Percentiles rank a stretch among this genome's conserved stretches.
phyloP scores from a whole-genome alignment of 352 stramenopile genomes.

The Pythium monospermum region DNA sequence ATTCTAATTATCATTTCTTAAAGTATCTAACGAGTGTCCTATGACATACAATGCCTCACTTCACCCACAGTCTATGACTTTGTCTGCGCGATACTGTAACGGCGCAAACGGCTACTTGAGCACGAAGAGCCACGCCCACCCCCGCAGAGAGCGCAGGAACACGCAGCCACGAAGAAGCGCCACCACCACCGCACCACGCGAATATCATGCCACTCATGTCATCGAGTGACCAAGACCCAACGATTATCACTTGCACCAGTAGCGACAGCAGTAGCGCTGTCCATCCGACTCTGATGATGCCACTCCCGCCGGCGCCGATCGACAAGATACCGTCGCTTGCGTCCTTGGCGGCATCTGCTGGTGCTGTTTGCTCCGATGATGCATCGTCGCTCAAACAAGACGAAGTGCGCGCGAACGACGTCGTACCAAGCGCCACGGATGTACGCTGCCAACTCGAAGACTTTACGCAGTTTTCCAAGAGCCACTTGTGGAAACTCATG shows the following conservation, averaged over 20 bases:
- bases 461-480: slow-evolving; percentile 86
- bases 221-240: slow-evolving; percentile 4
- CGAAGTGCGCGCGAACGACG: slow-evolving; percentile 33
- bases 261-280: background rate
- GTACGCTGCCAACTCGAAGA: slow-evolving; percentile 80
- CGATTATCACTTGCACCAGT: no score
- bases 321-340: slow-evolving; percentile 15
- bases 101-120: background rate
- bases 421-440: slow-evolving; percentile 18
- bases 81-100: no score
- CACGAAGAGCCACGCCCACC: slow-evolving; percentile 15
- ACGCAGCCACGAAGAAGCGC: no score
- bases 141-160: background rate
- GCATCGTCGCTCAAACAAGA: slow-evolving; percentile 32
- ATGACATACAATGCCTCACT: no score
- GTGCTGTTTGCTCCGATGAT: no score
- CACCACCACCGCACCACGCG: no score
- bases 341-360: slow-evolving; percentile 3
- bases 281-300: slow-evolving; percentile 7
- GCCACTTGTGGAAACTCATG: slow-evolving; percentile 93
- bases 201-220: slow-evolving; percentile 10
- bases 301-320: background rate
- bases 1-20: no score
- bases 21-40: no score
- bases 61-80: no score